These are phyloP conservation scores for Solanum raphanifolium DNA, from an alignment of 257 asterid species.

Conservation along the genomic window DNA sequence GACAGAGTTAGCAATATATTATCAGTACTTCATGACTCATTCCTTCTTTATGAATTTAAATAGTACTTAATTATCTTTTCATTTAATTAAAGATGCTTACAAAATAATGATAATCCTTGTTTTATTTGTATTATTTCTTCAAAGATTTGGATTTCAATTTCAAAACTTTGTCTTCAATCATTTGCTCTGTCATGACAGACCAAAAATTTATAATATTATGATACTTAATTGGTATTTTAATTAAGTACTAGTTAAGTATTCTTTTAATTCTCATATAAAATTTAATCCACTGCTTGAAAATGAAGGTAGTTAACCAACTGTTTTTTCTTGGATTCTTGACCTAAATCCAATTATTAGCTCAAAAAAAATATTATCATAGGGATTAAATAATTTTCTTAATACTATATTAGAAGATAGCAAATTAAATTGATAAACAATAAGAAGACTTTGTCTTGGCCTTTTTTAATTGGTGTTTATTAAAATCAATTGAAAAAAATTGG, in stretches of 20 bases:
- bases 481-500: not conserved
- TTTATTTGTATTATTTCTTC: not conserved
- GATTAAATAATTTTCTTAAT: not conserved
- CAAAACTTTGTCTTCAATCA: not conserved
- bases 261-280: not conserved
- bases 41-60: not conserved
- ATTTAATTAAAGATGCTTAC: not conserved
- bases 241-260: not conserved
- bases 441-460: not conserved
- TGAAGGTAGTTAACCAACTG: not conserved
- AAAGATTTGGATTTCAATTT: not conserved
- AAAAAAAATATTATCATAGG: not conserved
- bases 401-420: not conserved
- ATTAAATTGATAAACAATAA: not conserved
- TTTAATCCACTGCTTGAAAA: not conserved
- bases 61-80: no score
- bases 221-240: not conserved
- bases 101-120: not conserved
- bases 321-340: not conserved
- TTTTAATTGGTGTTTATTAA: not conserved
- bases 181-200: not conserved
- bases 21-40: not conserved
- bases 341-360: not conserved
- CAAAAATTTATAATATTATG: not conserved
- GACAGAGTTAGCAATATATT: not conserved